Evolutionary conservation across 176 grass and related monocot species (phyloP).

Genomic region (Oryza officinalis): DNA sequence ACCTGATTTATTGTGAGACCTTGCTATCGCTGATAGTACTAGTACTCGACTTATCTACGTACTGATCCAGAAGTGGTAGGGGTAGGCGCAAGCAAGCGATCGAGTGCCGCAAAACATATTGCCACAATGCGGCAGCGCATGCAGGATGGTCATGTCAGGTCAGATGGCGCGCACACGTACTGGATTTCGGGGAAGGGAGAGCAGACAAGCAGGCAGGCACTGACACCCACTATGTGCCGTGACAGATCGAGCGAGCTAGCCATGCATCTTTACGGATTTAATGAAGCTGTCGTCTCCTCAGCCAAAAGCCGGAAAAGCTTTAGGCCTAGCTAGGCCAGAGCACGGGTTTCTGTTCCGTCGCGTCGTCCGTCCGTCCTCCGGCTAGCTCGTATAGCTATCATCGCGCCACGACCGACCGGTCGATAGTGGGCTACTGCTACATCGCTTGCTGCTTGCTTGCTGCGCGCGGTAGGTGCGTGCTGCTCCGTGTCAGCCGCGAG

Average conservation of each 20-base stretch:
- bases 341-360: slow-evolving; percentile 19
- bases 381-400: slow-evolving; percentile 20
- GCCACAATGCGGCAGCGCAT: not conserved
- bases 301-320: not conserved
- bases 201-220: slow-evolving; percentile 7
- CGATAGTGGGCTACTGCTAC: slow-evolving; percentile 6
- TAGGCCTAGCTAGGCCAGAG: not conserved
- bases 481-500: not conserved
- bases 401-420: slow-evolving; percentile 21
- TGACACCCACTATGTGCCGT: slow-evolving; percentile 45
- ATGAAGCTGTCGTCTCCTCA: slow-evolving; percentile 12
- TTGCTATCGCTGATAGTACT: no score
- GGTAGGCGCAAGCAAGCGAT: not conserved
- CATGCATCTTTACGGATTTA: slow-evolving; percentile 47
- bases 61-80: not conserved
- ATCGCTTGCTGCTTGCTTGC: not conserved
- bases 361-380: not conserved
- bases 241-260: slow-evolving; percentile 13
- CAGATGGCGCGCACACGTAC: not conserved
- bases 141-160: not conserved
- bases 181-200: not conserved
- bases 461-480: slow-evolving; percentile 6
- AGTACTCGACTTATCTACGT: no score
- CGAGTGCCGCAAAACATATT: not conserved
- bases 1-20: not conserved